Percentiles rank a stretch among this genome's conserved stretches.
Conservation (phyloP, 768 basidiomycete genomes). For the Hypholoma sublateritium region DNA sequence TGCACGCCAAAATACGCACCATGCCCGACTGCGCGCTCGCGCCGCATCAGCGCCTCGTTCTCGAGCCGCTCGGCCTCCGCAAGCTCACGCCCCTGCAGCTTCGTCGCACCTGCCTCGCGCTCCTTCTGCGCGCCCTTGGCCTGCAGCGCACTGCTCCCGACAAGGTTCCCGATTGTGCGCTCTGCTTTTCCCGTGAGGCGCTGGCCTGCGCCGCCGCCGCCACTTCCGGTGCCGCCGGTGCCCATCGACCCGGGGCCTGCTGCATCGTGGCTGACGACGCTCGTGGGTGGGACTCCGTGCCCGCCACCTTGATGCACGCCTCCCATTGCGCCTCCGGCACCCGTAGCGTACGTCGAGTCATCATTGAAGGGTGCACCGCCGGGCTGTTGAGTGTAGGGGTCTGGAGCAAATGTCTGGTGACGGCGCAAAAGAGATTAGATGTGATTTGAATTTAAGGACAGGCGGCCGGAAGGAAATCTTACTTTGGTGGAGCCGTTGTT, state of each 20-base stretch:
- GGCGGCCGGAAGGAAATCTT: neutral
- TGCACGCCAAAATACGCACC: slow-evolving; percentile 26
- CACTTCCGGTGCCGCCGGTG: neutral
- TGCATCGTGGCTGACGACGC: slow-evolving; percentile 16
- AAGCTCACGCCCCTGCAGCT: slow-evolving; percentile 47
- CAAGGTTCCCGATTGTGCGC: slow-evolving; percentile 40
- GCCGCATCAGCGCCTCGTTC: slow-evolving; percentile 43
- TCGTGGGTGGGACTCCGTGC: slow-evolving; percentile 21
- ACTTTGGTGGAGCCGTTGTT: neutral
- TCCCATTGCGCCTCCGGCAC: slow-evolving; percentile 8
- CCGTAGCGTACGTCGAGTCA: neutral
- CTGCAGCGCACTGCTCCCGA: slow-evolving; percentile 47
- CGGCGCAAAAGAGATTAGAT: neutral
- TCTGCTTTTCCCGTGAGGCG: slow-evolving; percentile 47
- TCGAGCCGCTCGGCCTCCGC: slow-evolving; percentile 56
- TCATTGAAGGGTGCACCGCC: slow-evolving; percentile 1
- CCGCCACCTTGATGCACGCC: slow-evolving; percentile 10
- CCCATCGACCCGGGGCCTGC: slow-evolving; percentile 5
- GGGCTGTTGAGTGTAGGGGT: neutral
- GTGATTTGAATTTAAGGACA: neutral
- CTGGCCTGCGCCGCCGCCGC: slow-evolving; percentile 30
- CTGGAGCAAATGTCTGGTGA: neutral
- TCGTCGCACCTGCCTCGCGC: slow-evolving; percentile 46
- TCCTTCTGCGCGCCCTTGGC: slow-evolving; percentile 53
- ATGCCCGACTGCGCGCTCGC: slow-evolving; percentile 53